Evolutionary conservation across 805 yeast species (phyloP).

Genomic region (Monosporozyma siamensis): DNA sequence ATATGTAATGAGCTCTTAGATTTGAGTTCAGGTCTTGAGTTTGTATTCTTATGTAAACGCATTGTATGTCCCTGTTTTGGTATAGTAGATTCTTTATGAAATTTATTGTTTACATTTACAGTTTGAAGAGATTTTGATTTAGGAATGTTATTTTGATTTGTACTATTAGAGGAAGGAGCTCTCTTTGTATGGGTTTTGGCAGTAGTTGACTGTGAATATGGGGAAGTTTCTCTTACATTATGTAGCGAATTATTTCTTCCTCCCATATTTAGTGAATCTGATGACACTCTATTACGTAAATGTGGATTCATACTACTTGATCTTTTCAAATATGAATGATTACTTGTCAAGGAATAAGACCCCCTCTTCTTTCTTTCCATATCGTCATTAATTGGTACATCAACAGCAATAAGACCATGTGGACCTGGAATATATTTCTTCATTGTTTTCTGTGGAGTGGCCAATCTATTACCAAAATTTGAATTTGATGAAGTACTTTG

Average conservation of each 20-base stretch:
- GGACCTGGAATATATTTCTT: constrained; percentile 69
- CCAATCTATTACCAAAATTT: not conserved
- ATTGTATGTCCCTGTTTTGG: not conserved
- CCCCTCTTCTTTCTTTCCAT: constrained; percentile 3
- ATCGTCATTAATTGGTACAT: constrained; percentile 44
- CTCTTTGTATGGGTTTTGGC: not conserved
- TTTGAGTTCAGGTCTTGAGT: too few species aligned
- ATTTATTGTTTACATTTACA: too few species aligned
- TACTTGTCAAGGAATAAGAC: constrained; percentile 3
- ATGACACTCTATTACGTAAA: constrained; percentile 1
- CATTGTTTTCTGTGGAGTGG: constrained; percentile 35
- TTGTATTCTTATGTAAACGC: too few species aligned
- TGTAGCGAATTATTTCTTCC: not conserved
- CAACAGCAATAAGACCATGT: constrained; percentile 57
- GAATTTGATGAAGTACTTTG: constrained; percentile 11
- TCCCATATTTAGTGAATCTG: not conserved
- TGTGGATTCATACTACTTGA: not conserved
- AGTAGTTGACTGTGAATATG: not conserved
- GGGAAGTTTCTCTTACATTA: not conserved
- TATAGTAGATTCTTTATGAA: not conserved
- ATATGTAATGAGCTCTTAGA: too few species aligned
- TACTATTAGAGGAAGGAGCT: not conserved
- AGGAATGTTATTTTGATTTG: not conserved
- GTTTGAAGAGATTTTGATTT: not conserved
- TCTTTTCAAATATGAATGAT: not conserved